Base-by-base conservation (phyloP, 2,329 filamentous ascomycete genomes). In the Zalaria sp. region DNA sequence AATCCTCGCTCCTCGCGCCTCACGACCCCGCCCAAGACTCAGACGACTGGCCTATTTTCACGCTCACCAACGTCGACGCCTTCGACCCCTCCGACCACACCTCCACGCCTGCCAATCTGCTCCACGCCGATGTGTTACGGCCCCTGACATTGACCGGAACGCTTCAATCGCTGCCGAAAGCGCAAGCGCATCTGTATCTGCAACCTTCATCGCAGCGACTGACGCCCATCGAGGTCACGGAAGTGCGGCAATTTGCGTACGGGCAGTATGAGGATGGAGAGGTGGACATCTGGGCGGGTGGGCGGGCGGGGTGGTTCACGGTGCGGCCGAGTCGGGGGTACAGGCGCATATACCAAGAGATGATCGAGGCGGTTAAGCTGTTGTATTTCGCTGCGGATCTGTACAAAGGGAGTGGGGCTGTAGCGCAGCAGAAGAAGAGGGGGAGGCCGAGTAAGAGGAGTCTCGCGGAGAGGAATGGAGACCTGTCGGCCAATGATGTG, bases 281-380 rank as follows among this genome's bases (percentile, higher is more conserved):
- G 11, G 67, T 73, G 3, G 65, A 73, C n/a, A 63, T 83, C 27
- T 86, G 81, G 81, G 76, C 79, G 1, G 65, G 69, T 27, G 77
- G 77, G 32, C 57, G 65, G 41, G 71, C 77, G 8, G 81, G 79
- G 36, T 85, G 80, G 79, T 84, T 76, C 54, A 73, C 79, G 52
- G 69, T 86, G 35, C 64, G 64, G 28, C 79, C 82, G 1, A 64
- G 72, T n/a, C 53, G 63, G 6, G 57, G 61, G 2, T 87, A 83
- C 55, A 60, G 62, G 39, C 51, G 59, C 4, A 73, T 75, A 27
- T 79, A 73, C 57, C 59, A 69, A 27, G 64, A 69, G 38, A 81
- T 82, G 67, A 67, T 71, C 40, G 69, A 81, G 54, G 79, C 75
- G 2, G 72, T 82, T 8, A 65, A 68, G 5, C 60, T 83, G 18